A percentile compares a stretch with the other conserved stretches of the same genome.
Evolutionary conservation across 2,329 filamentous ascomycete genomes (phyloP).

Genomic region (Orbilia brochopaga): DNA sequence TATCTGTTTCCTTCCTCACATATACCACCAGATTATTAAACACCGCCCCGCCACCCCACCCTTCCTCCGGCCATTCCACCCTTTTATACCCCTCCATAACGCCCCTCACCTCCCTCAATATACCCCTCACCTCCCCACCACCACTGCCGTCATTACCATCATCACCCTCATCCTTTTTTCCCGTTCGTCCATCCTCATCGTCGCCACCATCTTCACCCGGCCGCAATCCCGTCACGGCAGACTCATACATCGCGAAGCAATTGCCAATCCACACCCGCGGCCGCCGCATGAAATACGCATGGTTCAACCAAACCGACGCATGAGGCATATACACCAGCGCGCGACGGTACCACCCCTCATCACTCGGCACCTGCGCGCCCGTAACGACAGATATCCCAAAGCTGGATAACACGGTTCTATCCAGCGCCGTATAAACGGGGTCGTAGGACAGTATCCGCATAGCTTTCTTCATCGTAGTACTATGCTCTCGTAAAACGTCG

Average conservation of each 20-base stretch:
- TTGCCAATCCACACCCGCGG: conserved; percentile 47
- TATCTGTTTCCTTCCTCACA: conserved; percentile 20
- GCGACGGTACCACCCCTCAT: conserved; percentile 24
- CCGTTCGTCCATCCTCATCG: background rate
- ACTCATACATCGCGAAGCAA: conserved; percentile 32
- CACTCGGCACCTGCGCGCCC: background rate
- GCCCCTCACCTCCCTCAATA: conserved; percentile 19
- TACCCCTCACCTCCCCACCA: background rate
- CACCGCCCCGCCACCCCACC: conserved; percentile 33
- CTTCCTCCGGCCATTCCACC: conserved; percentile 39
- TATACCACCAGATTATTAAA: conserved; percentile 48
- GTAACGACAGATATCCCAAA: conserved; percentile 10
- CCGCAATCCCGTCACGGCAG: background rate
- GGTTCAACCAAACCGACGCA: conserved; percentile 46
- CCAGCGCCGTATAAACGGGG: conserved; percentile 30
- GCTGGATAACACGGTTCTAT: conserved; percentile 7
- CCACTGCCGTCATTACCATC: background rate
- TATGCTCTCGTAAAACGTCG: conserved; percentile 12
- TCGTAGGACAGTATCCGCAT: conserved; percentile 30
- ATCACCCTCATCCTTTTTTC: background rate
- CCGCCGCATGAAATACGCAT: conserved; percentile 28
- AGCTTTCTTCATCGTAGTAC: background rate
- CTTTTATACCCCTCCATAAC: conserved; percentile 24
- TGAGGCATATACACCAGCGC: conserved; percentile 46
- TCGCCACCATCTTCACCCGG: background rate